Conservation (phyloP, 2,329 filamentous ascomycete species). For the Cladosporium halotolerans region DNA sequence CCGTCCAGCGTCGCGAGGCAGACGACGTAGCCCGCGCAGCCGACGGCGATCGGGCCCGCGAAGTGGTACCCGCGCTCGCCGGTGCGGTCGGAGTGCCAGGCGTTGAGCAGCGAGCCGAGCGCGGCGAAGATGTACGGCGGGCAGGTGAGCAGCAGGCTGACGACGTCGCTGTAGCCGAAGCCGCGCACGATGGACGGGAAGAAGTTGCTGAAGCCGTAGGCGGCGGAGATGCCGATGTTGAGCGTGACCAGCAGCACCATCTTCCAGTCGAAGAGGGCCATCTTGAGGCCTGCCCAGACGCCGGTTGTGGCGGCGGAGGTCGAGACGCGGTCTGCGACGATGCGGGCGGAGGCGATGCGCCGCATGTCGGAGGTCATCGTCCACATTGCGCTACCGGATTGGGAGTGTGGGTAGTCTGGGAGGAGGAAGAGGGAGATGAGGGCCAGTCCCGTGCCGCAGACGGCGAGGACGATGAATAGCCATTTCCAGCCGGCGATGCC, state of each 20-base stretch:
- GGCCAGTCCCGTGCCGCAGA: slow-evolving; percentile 53
- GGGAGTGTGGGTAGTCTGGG: slow-evolving; percentile 59
- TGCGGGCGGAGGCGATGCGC: slow-evolving; percentile 10
- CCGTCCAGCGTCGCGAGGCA: slow-evolving; percentile 3
- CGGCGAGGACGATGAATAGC: slow-evolving; percentile 8
- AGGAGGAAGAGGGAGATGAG: slow-evolving; percentile 53
- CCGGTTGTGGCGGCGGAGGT: slow-evolving; percentile 39
- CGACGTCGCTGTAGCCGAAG: slow-evolving; percentile 30
- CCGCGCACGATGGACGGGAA: slow-evolving; percentile 16
- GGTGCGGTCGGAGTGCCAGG: slow-evolving; percentile 32
- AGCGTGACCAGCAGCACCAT: slow-evolving; percentile 4
- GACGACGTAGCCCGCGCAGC: slow-evolving; percentile 6
- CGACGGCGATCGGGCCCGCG: background rate
- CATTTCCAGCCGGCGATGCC: slow-evolving; percentile 7
- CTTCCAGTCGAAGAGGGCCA: slow-evolving; percentile 8
- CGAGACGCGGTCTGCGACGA: slow-evolving; percentile 43
- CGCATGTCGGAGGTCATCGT: slow-evolving; percentile 44
- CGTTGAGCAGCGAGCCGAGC: slow-evolving; percentile 26
- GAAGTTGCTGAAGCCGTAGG: slow-evolving; percentile 9
- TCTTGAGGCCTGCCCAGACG: slow-evolving; percentile 18
- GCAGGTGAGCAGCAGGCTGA: slow-evolving; percentile 29
- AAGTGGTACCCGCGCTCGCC: slow-evolving; percentile 36
- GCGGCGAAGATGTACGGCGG: slow-evolving; percentile 26
- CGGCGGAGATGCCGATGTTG: slow-evolving; percentile 1
- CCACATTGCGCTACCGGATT: slow-evolving; percentile 34